Base-by-base conservation (phyloP, 176 grass and related monocot species). In the Rhynchospora breviuscula region DNA sequence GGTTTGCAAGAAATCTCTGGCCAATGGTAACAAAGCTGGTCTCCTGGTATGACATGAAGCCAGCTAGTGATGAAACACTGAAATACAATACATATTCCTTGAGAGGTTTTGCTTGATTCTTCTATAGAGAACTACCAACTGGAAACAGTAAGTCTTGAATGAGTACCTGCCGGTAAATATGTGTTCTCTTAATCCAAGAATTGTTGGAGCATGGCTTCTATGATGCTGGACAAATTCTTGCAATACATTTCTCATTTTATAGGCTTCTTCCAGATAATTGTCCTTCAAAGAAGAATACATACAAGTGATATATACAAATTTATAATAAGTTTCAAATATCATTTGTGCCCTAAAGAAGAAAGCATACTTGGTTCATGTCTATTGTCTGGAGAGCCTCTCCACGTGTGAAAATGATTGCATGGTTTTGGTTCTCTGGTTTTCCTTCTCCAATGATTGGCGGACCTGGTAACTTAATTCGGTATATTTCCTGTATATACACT, bases 41-140 rank as follows among this genome's bases (percentile, higher is more conserved):
- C 85, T 98, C 95, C 91, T 98, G 95, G 88, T 98, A 93, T 80
- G 95, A 98, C 95, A 98, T 98, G 77, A 98, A 98, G 44, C 90
- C 90, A 70, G 95, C 95, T 87, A 98, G 92, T 80, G 95, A 98
- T 81, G 95, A 98, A 85, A 98, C 92, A 89, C 91, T 98, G 87
- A 78, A 84, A 53, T 84, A 83, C 77, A 2, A 75, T 81, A 61
- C 66, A 51, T 22, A 84, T 70, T 89, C 15, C n/a, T 56, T 26
- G 31, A 31, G 23, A 77, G 22, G 49, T 17, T 29, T 25, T 54
- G 73, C 22, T 56, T 31, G 8, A 77, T 31, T 23, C 23, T 56
- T 77, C n/a, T 40, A 71, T 21, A 31, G 21, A 74, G 84, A 58
- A 83, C 14, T 71, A 19, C 7, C 14, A 35, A 71, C 22, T 56